These are phyloP conservation scores for Cephalotrichum gorgonifer DNA, from an alignment of 2,329 filamentous ascomycete genomes.

Conservation along the genomic window DNA sequence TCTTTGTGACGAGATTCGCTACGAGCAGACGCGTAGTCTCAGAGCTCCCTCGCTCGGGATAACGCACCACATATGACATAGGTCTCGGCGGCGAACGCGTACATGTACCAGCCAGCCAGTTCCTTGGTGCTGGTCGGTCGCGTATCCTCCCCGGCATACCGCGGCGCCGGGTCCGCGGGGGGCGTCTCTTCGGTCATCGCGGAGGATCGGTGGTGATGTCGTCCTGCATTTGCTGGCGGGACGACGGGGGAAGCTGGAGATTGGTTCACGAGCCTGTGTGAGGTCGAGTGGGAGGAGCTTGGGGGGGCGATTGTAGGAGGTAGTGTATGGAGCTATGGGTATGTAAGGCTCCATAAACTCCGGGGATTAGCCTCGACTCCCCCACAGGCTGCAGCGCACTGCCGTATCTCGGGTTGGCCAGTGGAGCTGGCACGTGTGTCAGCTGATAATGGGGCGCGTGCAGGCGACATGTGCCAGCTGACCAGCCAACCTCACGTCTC, in stretches of 20 bases:
- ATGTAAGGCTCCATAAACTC: not conserved
- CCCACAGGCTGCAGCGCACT: not conserved
- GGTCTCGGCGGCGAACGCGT: slow-evolving; percentile 92
- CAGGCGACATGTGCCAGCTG: too few relatives aligned
- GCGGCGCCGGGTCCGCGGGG: slow-evolving; percentile 19
- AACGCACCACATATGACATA: slow-evolving; percentile 80
- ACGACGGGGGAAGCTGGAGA: not conserved
- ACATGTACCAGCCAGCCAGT: slow-evolving; percentile 89
- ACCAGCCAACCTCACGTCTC: not conserved
- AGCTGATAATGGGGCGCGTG: not conserved
- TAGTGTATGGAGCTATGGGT: too few relatives aligned
- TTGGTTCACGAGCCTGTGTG: not conserved
- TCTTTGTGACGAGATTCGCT: slow-evolving; percentile 4
- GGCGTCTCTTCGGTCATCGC: not conserved
- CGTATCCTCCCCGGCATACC: slow-evolving; percentile 76
- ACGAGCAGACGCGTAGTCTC: not conserved
- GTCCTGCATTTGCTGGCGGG: not conserved
- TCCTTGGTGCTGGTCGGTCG: slow-evolving; percentile 82
- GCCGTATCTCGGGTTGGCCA: not conserved
- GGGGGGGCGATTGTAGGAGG: not conserved
- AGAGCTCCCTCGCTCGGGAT: not conserved
- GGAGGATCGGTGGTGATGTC: not conserved
- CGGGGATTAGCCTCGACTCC: not conserved
- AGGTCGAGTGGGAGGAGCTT: not conserved
- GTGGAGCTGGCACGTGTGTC: not conserved